Base-by-base conservation (phyloP, 2,329 filamentous ascomycete species). In the Claviceps capensis region DNA sequence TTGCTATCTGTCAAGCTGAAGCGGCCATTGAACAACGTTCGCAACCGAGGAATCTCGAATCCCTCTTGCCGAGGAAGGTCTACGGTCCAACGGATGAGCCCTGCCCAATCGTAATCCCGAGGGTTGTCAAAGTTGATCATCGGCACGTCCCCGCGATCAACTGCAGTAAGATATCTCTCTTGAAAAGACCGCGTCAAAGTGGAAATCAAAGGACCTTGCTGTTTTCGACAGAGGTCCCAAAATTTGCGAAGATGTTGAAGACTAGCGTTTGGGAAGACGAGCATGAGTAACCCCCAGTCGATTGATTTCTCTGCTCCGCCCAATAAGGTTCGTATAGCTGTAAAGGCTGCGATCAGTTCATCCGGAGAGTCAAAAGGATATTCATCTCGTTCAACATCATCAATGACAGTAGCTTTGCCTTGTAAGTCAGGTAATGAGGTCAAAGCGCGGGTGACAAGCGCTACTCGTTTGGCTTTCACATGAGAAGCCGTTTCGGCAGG, bases 91-190 rank as follows among this genome's bases (percentile, higher is more conserved):
- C 75, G 71, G 47, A 89, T 75, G 5, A 90, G 65, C 4, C 63
- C 65, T 9, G 71, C 67, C 85, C 86, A 89, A 60, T 90, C 82
- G 54, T 87, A 88, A 1, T 75, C 73, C 41, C 76, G 64, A 0
- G 81, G 72, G 46, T 84, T 68, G 49, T 85, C 73, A 56, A 78
- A 86, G 62, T 88, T 71, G 19, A 90, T 71, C 2, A 71, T 64
- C 1, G 80, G 75, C 1, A 90, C 57, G 55, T 83, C 74, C 8
- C 76, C 75, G 1, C 71, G 72, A 56, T 82, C 77, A 57, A 88
- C 88, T 0, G 85, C 85, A 47, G 72, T 66, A 5, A 88, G 67
- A 58, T 86, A 87, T 7, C 71, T 73, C 16, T 77, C 70, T 58
- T 85, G 81, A 56, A 91, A 87, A 47, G 79, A 76, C 5, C 73